Base-by-base conservation (phyloP, 371 early-diverging fungal genomes). In the Mucor saturninus region DNA sequence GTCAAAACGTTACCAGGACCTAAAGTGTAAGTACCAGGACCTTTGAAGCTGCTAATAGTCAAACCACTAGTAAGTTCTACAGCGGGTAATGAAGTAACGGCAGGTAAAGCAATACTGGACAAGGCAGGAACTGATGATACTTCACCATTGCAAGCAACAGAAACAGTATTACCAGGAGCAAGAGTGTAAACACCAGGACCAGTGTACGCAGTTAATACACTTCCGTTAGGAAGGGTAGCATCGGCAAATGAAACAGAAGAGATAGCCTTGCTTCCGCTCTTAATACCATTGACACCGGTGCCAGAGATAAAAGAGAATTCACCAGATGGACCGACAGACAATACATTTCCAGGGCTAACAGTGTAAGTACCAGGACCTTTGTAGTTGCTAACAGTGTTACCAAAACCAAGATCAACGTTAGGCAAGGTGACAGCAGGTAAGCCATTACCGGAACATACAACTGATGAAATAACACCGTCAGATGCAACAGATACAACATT, bases 161-260 rank as follows among this genome's bases (percentile, higher is more conserved):
- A 63, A 9, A 35, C 11, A 40, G 46, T 35, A 37, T 54, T 54
- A 21, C 61, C 61, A 46, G 54, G 54, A 14, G 54, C 26, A 8
- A n/a, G 9, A 2, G 46, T 61, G 7, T 61, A 61, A 0, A 45
- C 26, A 14, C 61, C 61, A 45, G 64, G 64, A 21, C 63, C 63
- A 9, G 14, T 35, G 15, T 50, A 63, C 1, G n/a, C 40, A 3
- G 62, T 29, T 3, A 30, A 45, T 14, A 45, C 13, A 30, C 21
- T 38, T 11, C 50, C 45, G 26, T 39, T 37, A 13, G 38, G 7
- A 29, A 43, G 28, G 11, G 26, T 42, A 50, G 37, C 52, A 31
- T n/a, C 9, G 5, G 30, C 31, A 9, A 51, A 7, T 32, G 14
- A 37, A 35, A 37, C 37, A 35, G 52, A 52, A 32, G 52, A 9